Evolutionary conservation across 306 rosid species (phyloP).

Genomic region (Fragaria nilgerrensis): DNA sequence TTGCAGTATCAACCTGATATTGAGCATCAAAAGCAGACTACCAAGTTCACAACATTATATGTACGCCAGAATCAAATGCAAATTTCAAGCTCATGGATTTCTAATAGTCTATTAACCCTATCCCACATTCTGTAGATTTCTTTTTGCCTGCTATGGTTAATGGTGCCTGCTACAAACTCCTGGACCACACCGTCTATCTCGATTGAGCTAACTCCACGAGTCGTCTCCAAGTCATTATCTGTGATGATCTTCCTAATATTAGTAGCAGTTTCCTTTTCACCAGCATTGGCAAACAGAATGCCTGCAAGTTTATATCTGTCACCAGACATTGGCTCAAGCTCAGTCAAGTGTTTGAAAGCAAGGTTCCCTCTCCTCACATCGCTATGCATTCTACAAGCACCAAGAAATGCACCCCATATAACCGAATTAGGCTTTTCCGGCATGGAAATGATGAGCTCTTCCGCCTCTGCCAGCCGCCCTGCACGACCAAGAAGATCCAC

Average conservation of each 20-base stretch:
- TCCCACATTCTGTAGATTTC: slow-evolving; percentile 33
- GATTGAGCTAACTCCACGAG: slow-evolving; percentile 39
- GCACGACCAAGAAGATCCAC: slow-evolving; percentile 55
- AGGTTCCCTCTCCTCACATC: slow-evolving; percentile 40
- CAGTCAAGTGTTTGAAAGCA: slow-evolving; percentile 32
- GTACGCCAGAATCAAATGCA: background rate
- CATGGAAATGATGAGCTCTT: slow-evolving; percentile 34
- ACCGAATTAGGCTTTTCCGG: slow-evolving; percentile 35
- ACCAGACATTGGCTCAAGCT: slow-evolving; percentile 42
- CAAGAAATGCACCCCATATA: slow-evolving; percentile 44
- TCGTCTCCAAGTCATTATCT: slow-evolving; percentile 37
- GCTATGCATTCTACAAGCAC: slow-evolving; percentile 38
- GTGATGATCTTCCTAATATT: slow-evolving; percentile 26
- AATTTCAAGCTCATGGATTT: background rate
- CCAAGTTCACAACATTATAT: too few relatives aligned
- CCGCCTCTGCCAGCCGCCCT: slow-evolving; percentile 37
- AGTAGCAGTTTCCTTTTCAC: slow-evolving; percentile 27
- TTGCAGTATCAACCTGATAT: background rate
- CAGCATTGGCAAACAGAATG: slow-evolving; percentile 38
- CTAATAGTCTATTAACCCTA: slow-evolving; percentile 6
- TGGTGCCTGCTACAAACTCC: slow-evolving; percentile 37
- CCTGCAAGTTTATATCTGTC: slow-evolving; percentile 51
- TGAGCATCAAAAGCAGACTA: background rate
- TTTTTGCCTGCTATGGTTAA: slow-evolving; percentile 16
- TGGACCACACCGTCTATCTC: slow-evolving; percentile 36